These are phyloP conservation scores for Phaseolus lunatus DNA, from an alignment of 306 rosid species.

Conservation along the genomic window DNA sequence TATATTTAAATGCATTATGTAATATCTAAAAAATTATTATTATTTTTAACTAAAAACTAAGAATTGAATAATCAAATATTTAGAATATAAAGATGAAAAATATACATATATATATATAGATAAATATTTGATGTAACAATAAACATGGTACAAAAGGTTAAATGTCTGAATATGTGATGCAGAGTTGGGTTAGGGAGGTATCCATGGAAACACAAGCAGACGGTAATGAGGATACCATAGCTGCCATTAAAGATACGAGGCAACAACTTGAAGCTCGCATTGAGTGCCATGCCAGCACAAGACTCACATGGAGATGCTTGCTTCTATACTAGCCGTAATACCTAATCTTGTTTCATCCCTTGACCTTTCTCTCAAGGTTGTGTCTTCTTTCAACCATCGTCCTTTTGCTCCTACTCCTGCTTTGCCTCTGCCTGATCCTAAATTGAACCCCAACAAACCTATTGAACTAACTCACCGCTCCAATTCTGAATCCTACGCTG, in stretches of 20 bases:
- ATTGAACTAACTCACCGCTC: conserved; percentile 31
- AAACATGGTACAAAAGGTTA: too few species aligned
- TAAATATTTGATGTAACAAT: too few species aligned
- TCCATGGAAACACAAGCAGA: conserved; percentile 69
- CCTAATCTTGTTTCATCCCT: conserved; percentile 79
- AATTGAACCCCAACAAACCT: conserved; percentile 50
- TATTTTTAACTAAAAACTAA: too few species aligned
- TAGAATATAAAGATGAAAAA: too few species aligned
- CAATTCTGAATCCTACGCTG: conserved; percentile 40
- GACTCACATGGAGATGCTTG: conserved; percentile 78
- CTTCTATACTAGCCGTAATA: conserved; percentile 65
- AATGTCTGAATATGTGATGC: conserved; percentile 27
- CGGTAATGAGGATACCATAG: conserved; percentile 53
- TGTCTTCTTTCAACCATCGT: conserved; percentile 79
- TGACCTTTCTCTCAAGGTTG: conserved; percentile 82
- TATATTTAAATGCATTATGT: too few species aligned
- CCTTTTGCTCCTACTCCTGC: conserved; percentile 81
- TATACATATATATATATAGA: too few species aligned
- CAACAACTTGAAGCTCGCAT: conserved; percentile 82
- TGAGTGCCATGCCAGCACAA: conserved; percentile 65
- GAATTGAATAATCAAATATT: too few species aligned
- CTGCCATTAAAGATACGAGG: conserved; percentile 57
- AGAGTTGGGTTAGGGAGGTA: conserved; percentile 27
- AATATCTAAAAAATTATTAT: too few species aligned
- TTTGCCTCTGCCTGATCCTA: conserved; percentile 71